phyloP scores from a whole-genome alignment of 1,139 yeast species.

The Saccharomyces uvarum region DNA sequence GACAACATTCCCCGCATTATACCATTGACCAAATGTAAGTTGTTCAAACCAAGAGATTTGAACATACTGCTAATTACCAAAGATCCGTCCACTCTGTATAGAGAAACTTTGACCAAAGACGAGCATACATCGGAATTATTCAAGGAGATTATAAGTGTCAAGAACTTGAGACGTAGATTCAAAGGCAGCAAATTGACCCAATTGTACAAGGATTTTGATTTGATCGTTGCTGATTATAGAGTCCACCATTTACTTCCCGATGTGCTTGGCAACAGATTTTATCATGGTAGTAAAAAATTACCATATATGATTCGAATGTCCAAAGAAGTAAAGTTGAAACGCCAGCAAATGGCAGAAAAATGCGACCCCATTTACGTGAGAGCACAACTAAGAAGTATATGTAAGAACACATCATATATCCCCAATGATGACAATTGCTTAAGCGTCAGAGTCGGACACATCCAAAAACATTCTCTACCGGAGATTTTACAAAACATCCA shows the following conservation, averaged over 20 bases:
- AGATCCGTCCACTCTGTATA: constrained; percentile 55
- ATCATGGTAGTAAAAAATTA: constrained; percentile 45
- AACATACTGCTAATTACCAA: constrained; percentile 56
- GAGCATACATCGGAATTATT: constrained; percentile 53
- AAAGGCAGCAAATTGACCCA: constrained; percentile 40
- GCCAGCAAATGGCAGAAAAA: constrained; percentile 21
- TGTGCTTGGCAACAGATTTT: constrained; percentile 50
- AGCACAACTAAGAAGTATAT: constrained; percentile 54
- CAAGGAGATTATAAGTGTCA: constrained; percentile 49
- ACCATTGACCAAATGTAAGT: constrained; percentile 45
- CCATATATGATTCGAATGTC: constrained; percentile 66
- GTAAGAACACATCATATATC: constrained; percentile 51
- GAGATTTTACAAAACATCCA: constrained; percentile 49
- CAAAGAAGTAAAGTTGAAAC: constrained; percentile 38
- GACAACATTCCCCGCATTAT: constrained; percentile 61
- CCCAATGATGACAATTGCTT: constrained; percentile 47
- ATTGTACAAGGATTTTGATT: constrained; percentile 52
- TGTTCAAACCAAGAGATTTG: constrained; percentile 41
- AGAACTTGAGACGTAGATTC: constrained; percentile 44
- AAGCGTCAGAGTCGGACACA: constrained; percentile 43
- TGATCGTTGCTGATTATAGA: constrained; percentile 59
- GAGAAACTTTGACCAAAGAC: constrained; percentile 37
- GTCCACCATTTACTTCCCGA: constrained; percentile 52
- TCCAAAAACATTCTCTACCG: constrained; percentile 37
- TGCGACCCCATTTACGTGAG: constrained; percentile 52